phyloP scores from a whole-genome alignment of 306 rosid genomes.

The Lathyrus sativus region DNA sequence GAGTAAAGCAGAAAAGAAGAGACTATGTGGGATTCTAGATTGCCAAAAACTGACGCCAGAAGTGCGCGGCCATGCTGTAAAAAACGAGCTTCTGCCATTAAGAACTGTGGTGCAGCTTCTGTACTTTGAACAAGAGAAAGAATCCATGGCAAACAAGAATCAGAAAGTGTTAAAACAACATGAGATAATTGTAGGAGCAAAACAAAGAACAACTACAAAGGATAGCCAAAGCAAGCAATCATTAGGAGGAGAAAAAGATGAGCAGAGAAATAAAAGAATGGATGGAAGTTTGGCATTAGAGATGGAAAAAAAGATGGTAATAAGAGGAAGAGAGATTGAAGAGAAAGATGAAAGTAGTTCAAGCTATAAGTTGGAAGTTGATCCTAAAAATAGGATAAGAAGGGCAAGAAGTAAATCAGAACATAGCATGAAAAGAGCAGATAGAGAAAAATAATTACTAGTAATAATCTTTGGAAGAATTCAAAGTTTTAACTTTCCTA shows the following conservation, averaged over 20 bases:
- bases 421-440: constrained; percentile 59
- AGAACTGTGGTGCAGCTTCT: constrained; percentile 89
- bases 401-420: constrained; percentile 71
- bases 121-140: constrained; percentile 79
- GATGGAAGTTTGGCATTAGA: constrained; percentile 54
- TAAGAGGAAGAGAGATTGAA: constrained; percentile 53
- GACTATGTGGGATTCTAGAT: constrained; percentile 72
- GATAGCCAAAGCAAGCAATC: constrained; percentile 55
- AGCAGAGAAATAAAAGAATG: constrained; percentile 49
- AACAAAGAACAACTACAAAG: constrained; percentile 47
- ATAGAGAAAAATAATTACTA: constrained; percentile 39
- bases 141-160: constrained; percentile 41
- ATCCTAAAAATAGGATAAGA: constrained; percentile 55
- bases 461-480: constrained; percentile 26
- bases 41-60: constrained; percentile 78
- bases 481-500: constrained; percentile 1
- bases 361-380: constrained; percentile 54
- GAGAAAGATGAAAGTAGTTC: constrained; percentile 52
- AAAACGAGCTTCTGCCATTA: constrained; percentile 84
- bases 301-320: constrained; percentile 48
- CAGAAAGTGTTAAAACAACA: constrained; percentile 48
- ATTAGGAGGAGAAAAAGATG: constrained; percentile 52
- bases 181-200: constrained; percentile 55
- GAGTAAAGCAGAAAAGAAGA: constrained; percentile 75
- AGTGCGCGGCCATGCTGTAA: constrained; percentile 70